Percentiles rank a stretch among this genome's conserved stretches.
Evolutionary conservation across 1,284 basidiomycete genomes (phyloP).

Genomic region (Sporisorium graminicola): DNA sequence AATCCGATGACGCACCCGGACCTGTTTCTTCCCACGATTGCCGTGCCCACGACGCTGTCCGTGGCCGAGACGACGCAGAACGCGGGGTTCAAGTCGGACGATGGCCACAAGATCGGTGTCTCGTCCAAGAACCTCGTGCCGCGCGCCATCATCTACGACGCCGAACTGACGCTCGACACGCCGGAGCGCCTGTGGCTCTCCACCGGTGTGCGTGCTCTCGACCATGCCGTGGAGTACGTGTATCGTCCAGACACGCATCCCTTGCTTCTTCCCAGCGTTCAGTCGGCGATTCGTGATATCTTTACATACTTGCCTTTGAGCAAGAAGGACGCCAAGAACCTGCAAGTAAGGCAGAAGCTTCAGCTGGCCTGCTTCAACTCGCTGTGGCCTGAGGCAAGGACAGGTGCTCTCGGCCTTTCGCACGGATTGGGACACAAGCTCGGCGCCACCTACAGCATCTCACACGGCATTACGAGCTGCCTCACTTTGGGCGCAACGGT

Average conservation of each 20-base stretch:
- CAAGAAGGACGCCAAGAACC: conserved; percentile 75
- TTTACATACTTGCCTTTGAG: conserved; percentile 80
- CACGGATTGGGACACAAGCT: conserved; percentile 77
- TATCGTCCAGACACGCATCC: conserved; percentile 76
- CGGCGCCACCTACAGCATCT: conserved; percentile 81
- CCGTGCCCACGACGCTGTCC: conserved; percentile 83
- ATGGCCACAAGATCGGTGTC: conserved; percentile 78
- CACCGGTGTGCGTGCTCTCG: conserved; percentile 74
- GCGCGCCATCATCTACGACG: conserved; percentile 79
- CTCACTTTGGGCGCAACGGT: conserved; percentile 74
- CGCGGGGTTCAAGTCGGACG: conserved; percentile 81
- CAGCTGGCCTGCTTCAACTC: conserved; percentile 82
- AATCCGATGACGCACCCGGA: conserved; percentile 14
- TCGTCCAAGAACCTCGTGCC: conserved; percentile 68
- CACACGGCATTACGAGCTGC: conserved; percentile 86
- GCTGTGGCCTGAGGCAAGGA: conserved; percentile 76
- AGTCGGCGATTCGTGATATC: conserved; percentile 75
- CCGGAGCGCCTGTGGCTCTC: conserved; percentile 84
- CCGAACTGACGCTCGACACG: conserved; percentile 79
- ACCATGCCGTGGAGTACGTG: conserved; percentile 83
- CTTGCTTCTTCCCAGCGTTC: conserved; percentile 71
- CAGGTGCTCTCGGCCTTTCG: conserved; percentile 78
- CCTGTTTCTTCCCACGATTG: conserved; percentile 72
- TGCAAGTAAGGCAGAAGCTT: conserved; percentile 78
- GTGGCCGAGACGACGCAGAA: conserved; percentile 78